Evolutionary conservation across 306 rosid species (phyloP), one percentile per base, ranked within the genome.

Genomic region (Prunus fruticosa): DNA sequence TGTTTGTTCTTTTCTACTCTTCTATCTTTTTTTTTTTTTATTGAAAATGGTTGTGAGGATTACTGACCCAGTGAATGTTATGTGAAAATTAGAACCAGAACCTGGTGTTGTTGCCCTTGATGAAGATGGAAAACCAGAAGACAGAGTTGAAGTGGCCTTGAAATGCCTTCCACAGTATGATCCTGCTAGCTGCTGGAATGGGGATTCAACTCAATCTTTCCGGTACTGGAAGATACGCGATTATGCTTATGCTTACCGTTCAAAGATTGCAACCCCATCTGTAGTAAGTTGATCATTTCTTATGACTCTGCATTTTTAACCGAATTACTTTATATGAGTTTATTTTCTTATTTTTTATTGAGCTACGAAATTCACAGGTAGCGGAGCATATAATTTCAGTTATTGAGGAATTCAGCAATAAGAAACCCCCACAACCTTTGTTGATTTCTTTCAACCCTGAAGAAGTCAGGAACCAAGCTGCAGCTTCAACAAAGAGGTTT

Each of bases 191-290:
- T 75, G 13, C 45, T 74, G 85, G 89, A 76, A 64, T 43, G 86
- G 80, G 58, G 85, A 78, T 64, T 64, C 72, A n/a, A 61, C 78
- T 58, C 34, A 74, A 12, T 73, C 91, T 62, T 94, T 92, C 78
- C 85, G 83, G 65, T 94, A 94, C 80, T 90, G 98, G 98, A 92
- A 92, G 85, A 94, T 94, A 63, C 92, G 97, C 50, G 98, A 94
- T 76, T 92, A 92, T 82, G 98, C 97, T 77, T 62, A 90, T 85
- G 97, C 97, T 79, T 92, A 92, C 82, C 91, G 89, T 68, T 85
- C 88, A 20, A 73, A 86, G 85, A 82, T 84, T 77, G 87, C 87
- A 68, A 90, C 97, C 32, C 98, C 98, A 5, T 89, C 89, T 32
- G 61, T 78, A 86, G 98, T 94, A 84, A 80, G 83, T 79, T 57